A percentile compares a stretch with the other conserved stretches of the same genome.
Evolutionary conservation across 495 filamentous ascomycete genomes (phyloP).

Genomic region (Endocarpon pusillum): DNA sequence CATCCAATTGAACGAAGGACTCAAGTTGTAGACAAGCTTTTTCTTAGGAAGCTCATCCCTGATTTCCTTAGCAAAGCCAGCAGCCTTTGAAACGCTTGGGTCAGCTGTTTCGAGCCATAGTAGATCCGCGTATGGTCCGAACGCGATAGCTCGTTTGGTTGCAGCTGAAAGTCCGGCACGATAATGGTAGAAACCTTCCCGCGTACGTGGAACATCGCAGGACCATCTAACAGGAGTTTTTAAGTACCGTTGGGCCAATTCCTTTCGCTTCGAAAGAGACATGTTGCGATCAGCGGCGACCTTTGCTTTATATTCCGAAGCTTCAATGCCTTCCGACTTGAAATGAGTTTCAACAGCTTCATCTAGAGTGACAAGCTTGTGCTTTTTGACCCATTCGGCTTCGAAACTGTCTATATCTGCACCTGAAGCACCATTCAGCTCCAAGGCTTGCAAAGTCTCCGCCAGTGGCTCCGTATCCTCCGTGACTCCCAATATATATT

Average conservation of each 20-base stretch:
- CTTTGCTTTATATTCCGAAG: constrained; percentile 42
- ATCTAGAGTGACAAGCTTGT: constrained; percentile 79
- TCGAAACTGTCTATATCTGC: constrained; percentile 74
- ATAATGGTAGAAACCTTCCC: constrained; percentile 96
- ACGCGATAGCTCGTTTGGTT: constrained; percentile 81
- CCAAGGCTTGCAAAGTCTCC: constrained; percentile 83
- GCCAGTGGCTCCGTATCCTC: constrained; percentile 58
- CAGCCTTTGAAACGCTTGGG: constrained; percentile 61
- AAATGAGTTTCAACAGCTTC: constrained; percentile 71
- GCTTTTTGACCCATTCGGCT: constrained; percentile 73
- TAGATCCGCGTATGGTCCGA: constrained; percentile 83
- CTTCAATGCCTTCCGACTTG: constrained; percentile 31
- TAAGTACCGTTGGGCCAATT: constrained; percentile 47
- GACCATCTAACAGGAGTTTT: constrained; percentile 57
- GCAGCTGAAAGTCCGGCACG: constrained; percentile 71
- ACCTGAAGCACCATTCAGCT: constrained; percentile 55
- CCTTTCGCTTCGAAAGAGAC: constrained; percentile 57
- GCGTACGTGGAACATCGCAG: constrained; percentile 84
- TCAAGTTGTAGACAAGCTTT: constrained; percentile 88
- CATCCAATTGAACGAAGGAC: constrained; percentile 97
- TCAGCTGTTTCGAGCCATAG: constrained; percentile 95
- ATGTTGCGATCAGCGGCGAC: constrained; percentile 49
- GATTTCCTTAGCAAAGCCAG: constrained; percentile 58
- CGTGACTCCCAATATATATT: constrained; percentile 80
- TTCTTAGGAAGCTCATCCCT: constrained; percentile 49